Evolutionary conservation across 768 basidiomycete species (phyloP).

Genomic region (Kwoniella newhampshirensis): DNA sequence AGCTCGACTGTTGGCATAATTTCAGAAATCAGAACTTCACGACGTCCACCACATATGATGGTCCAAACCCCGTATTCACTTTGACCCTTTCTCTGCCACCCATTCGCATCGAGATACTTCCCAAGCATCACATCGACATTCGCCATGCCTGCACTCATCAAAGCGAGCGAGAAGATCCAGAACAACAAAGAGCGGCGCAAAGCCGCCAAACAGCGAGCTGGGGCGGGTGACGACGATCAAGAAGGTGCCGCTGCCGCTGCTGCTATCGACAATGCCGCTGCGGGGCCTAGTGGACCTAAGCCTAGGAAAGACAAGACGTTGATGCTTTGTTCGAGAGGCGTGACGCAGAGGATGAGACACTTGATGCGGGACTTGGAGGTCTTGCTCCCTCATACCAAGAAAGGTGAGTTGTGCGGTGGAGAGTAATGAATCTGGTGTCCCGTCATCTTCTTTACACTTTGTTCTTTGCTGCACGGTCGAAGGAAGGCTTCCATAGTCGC

Average conservation of each 20-base stretch:
- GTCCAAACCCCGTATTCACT: too few relatives aligned
- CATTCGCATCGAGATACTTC: too few relatives aligned
- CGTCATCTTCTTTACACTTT: too few relatives aligned
- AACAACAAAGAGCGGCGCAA: slow-evolving; percentile 33
- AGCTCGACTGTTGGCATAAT: too few relatives aligned
- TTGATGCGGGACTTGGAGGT: slow-evolving; percentile 91
- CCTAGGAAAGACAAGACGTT: slow-evolving; percentile 95
- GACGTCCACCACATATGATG: too few relatives aligned
- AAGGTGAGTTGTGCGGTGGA: slow-evolving; percentile 63
- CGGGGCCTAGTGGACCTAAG: slow-evolving; percentile 51
- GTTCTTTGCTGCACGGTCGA: too few relatives aligned
- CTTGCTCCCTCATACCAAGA: slow-evolving; percentile 90
- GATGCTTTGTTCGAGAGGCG: slow-evolving; percentile 84
- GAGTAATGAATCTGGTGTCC: too few relatives aligned
- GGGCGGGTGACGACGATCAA: background rate
- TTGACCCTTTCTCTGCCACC: too few relatives aligned
- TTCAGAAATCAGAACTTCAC: too few relatives aligned
- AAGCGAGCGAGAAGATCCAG: slow-evolving; percentile 26
- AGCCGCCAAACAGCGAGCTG: background rate
- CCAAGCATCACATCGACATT: background rate
- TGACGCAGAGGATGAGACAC: slow-evolving; percentile 95
- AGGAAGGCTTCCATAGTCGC: background rate
- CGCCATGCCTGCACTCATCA: slow-evolving; percentile 40
- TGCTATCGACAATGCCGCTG: slow-evolving; percentile 10
- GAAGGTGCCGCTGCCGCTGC: slow-evolving; percentile 38